Evolutionary conservation across 495 filamentous ascomycete genomes (phyloP), one percentile per base, ranked within the genome.

Genomic region (Alectoria sarmentosa): DNA sequence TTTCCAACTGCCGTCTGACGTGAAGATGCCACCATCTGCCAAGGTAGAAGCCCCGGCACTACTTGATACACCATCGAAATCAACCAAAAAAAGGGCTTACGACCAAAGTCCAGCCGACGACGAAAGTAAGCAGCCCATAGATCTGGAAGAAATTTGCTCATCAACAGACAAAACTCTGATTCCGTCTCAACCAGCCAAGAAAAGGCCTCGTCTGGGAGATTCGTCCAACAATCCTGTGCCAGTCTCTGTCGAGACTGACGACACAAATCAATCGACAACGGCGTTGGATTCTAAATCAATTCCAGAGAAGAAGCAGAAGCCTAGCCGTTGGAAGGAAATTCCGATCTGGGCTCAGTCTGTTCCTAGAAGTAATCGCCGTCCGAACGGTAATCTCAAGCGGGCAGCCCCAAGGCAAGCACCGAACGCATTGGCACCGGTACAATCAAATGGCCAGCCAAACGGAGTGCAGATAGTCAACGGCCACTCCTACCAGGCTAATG

Each of bases 301-400:
- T 76, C 57, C 72, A 73, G 63, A 74, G 73, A 65, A 73, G 78
- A 46, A 80, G 75, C 67, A 59, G 26, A 65, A 60, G 28, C 34
- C 46, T n/a, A 56, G 49, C 49, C 63, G 34, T 14, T 62, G 63
- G 62, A 32, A 64, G 55, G 62, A 64, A 13, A 36, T 64, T 17
- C 80, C 80, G 4, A 75, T 81, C 59, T 83, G 69, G 66, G 80
- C 80, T 48, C 77, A 73, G 58, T 73, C 72, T 59, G 70, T 75
- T n/a, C 66, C 63, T 49, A 77, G 76, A 32, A 74, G 68, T 49
- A 74, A 58, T 37, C 64, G 62, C 23, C 52, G 39, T 28, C 19
- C 73, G 41, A 59, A 38, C 30, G 30, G 58, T 32, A 58, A 55
- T 28, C 30, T 56, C 21, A 59, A 4, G 41, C 41, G 55, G 75